Percentiles rank a stretch among this genome's conserved stretches.
Conservation (phyloP, 176 grass and related monocot species). For the Thinopyrum elongatum region DNA sequence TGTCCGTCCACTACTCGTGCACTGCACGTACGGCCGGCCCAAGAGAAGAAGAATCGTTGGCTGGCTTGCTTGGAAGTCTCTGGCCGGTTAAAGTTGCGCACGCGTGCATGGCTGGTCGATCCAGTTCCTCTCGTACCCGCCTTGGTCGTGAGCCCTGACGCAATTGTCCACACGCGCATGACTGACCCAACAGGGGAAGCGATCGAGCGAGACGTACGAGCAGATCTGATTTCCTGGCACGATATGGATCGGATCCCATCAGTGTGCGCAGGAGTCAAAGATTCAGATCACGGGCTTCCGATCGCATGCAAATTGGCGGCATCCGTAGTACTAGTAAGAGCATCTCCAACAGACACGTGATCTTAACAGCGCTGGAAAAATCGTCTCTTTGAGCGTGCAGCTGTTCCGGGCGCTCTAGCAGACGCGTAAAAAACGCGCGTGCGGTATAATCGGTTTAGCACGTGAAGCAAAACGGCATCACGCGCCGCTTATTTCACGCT, state of each 20-base stretch:
- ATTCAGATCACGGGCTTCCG: background rate
- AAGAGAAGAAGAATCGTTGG: background rate
- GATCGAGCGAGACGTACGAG: background rate
- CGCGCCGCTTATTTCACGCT: too few relatives aligned
- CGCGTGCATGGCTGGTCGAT: background rate
- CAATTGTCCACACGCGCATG: background rate
- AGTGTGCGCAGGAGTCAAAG: background rate
- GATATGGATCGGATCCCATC: background rate
- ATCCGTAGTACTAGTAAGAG: too few relatives aligned
- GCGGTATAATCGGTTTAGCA: too few relatives aligned
- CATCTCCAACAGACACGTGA: too few relatives aligned
- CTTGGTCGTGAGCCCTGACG: background rate
- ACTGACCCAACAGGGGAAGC: background rate
- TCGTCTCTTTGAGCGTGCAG: too few relatives aligned
- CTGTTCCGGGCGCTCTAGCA: too few relatives aligned
- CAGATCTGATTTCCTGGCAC: background rate
- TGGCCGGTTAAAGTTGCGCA: background rate
- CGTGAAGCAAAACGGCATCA: too few relatives aligned
- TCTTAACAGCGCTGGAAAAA: too few relatives aligned
- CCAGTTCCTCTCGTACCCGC: background rate
- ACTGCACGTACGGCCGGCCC: background rate
- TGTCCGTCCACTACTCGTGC: background rate
- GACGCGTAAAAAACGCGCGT: too few relatives aligned
- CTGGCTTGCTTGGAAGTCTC: background rate
- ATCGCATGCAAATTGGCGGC: too few relatives aligned